Conservation (phyloP, 2,329 filamentous ascomycete genomes). For the Aureobasidium namibiae region DNA sequence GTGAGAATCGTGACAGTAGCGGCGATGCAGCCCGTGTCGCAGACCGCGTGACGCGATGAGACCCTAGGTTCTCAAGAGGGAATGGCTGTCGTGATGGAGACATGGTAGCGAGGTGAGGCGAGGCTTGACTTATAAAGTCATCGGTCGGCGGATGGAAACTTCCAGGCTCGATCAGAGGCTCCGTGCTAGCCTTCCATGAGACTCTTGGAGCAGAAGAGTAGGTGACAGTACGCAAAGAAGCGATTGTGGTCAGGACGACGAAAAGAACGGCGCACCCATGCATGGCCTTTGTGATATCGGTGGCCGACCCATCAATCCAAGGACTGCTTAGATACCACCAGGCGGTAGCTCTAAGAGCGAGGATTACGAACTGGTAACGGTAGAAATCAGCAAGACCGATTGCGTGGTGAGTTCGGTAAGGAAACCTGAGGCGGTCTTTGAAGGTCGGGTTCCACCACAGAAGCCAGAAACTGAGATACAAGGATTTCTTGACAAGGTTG, state of each 20-base stretch:
- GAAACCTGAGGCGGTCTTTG: constrained; percentile 21
- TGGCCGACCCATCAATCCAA: constrained; percentile 5
- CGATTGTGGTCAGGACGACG: constrained; percentile 32
- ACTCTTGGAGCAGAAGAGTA: constrained; percentile 6
- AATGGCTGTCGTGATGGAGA: constrained; percentile 20
- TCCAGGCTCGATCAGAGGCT: constrained; percentile 14
- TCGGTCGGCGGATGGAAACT: constrained; percentile 28
- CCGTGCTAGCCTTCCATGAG: constrained; percentile 10
- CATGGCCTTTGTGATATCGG: constrained; percentile 30
- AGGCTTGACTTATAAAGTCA: constrained; percentile 26
- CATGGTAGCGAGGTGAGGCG: background rate
- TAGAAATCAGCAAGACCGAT: constrained; percentile 53
- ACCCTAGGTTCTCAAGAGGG: constrained; percentile 27
- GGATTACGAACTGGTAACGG: constrained; percentile 52
- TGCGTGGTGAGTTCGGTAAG: constrained; percentile 21
- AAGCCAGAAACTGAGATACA: constrained; percentile 19
- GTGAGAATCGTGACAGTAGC: constrained; percentile 16
- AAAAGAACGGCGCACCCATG: constrained; percentile 50
- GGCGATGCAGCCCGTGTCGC: constrained; percentile 10
- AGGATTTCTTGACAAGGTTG: constrained; percentile 18
- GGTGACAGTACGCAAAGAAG: constrained; percentile 13
- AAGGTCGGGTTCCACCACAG: constrained; percentile 28
- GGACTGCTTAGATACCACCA: constrained; percentile 24
- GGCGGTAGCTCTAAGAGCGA: constrained; percentile 46
- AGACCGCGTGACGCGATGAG: constrained; percentile 16